Evolutionary conservation across 2,329 filamentous ascomycete genomes (phyloP).

Genomic region (Colletotrichum sp.): DNA sequence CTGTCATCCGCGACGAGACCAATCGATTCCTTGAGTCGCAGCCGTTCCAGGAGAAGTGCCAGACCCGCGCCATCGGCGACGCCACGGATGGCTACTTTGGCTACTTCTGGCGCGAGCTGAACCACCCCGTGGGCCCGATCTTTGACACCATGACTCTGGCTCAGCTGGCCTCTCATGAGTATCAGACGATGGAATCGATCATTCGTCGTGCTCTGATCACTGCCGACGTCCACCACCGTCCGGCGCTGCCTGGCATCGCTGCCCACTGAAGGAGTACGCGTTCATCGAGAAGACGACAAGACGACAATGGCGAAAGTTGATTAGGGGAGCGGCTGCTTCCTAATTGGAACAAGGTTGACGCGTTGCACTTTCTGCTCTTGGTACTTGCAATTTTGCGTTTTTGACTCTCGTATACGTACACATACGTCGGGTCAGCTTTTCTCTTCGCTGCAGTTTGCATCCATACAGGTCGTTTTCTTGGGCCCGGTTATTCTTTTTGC

Average conservation of each 20-base stretch:
- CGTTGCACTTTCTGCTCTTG: not conserved
- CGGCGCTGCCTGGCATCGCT: not conserved
- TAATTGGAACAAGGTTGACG: not conserved
- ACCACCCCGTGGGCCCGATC: slow-evolving; percentile 39
- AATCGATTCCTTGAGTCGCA: slow-evolving; percentile 41
- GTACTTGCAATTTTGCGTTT: not conserved
- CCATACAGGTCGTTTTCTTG: not conserved
- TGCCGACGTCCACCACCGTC: not conserved
- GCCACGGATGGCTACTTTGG: slow-evolving; percentile 53
- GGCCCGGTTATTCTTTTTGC: not conserved
- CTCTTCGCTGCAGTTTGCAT: not conserved
- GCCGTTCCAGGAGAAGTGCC: slow-evolving; percentile 44
- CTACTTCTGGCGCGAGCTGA: slow-evolving; percentile 54
- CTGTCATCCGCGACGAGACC: slow-evolving; percentile 58
- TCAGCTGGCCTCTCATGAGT: slow-evolving; percentile 49
- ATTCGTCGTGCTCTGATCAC: slow-evolving; percentile 44
- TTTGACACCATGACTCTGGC: slow-evolving; percentile 56
- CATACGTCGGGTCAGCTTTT: not conserved
- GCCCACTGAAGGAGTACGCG: not conserved
- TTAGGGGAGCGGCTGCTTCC: not conserved
- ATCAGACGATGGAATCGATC: slow-evolving; percentile 52
- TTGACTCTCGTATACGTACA: not conserved
- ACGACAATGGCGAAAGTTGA: not conserved
- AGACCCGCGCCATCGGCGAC: slow-evolving; percentile 34
- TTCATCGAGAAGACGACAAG: not conserved